These are phyloP conservation scores for Malania oleifera DNA, from an alignment of 164 flowering plant genomes.

Conservation along the genomic window DNA sequence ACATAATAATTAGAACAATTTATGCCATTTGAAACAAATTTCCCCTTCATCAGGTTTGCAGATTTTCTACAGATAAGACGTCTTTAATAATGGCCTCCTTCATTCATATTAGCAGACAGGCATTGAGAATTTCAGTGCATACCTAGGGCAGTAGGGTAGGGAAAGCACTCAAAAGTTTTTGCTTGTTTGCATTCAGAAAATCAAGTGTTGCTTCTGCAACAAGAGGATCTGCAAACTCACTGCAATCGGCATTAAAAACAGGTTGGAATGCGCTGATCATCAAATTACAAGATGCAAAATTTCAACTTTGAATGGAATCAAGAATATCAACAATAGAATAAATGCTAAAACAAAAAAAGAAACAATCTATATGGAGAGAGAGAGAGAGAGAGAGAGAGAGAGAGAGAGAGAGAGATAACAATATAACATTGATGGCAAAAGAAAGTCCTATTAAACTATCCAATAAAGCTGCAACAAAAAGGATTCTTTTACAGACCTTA, in stretches of 20 bases:
- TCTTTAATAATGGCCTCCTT: not conserved
- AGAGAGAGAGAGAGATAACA: no score
- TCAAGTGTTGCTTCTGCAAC: constrained; percentile 87
- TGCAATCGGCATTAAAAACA: constrained; percentile 35
- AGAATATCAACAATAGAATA: no score
- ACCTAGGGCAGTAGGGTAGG: constrained; percentile 89
- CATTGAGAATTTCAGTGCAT: constrained; percentile 11
- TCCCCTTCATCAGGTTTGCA: not conserved
- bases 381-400: no score
- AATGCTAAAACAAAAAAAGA: not conserved
- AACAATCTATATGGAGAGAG: no score
- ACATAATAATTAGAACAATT: no score
- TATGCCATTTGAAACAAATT: no score
- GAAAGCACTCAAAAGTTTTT: constrained; percentile 54
- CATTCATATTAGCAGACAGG: not conserved
- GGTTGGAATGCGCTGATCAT: constrained; percentile 1
- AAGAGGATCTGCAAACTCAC: constrained; percentile 90
- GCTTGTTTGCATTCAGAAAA: constrained; percentile 64
- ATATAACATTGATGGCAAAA: no score
- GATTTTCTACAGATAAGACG: not conserved
- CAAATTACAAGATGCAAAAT: not conserved
- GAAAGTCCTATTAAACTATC: no score
- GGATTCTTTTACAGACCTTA: no score
- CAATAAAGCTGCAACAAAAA: no score
- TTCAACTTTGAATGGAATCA: not conserved